phyloP scores from a whole-genome alignment of 2,329 filamentous ascomycete species.

The Fusarium sp. region DNA sequence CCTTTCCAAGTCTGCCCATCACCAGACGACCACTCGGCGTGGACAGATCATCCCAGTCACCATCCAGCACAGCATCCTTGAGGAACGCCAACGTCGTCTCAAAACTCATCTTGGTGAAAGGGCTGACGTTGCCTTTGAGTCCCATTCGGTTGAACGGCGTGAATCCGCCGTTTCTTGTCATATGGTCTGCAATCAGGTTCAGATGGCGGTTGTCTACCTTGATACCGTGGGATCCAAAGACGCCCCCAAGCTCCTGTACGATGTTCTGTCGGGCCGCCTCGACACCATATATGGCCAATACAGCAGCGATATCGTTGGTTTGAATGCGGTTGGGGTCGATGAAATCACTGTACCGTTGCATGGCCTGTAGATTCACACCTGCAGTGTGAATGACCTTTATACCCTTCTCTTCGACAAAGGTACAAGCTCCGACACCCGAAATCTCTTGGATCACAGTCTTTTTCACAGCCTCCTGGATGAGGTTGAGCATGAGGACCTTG shows the following conservation, averaged over 20 bases:
- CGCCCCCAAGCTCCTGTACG: slow-evolving; percentile 81
- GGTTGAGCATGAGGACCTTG: slow-evolving; percentile 91
- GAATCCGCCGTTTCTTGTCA: slow-evolving; percentile 94
- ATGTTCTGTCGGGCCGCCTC: slow-evolving; percentile 91
- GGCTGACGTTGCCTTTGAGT: slow-evolving; percentile 82
- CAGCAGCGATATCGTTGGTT: slow-evolving; percentile 91
- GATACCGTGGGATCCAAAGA: slow-evolving; percentile 93
- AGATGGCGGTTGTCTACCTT: slow-evolving; percentile 90
- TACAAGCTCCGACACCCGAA: slow-evolving; percentile 76
- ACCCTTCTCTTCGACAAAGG: slow-evolving; percentile 65
- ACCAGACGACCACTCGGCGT: slow-evolving; percentile 90
- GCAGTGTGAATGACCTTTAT: slow-evolving; percentile 75
- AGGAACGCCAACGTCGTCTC: slow-evolving; percentile 96
- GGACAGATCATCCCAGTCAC: slow-evolving; percentile 87
- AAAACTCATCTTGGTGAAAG: slow-evolving; percentile 99
- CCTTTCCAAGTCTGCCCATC: slow-evolving; percentile 80
- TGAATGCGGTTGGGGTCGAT: slow-evolving; percentile 87
- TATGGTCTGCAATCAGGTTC: slow-evolving; percentile 95
- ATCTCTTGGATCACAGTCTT: slow-evolving; percentile 89
- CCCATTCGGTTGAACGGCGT: slow-evolving; percentile 93
- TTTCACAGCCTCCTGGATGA: slow-evolving; percentile 83
- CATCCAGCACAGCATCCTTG: slow-evolving; percentile 88
- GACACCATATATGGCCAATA: slow-evolving; percentile 87
- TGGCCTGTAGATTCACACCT: slow-evolving; percentile 88
- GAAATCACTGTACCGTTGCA: slow-evolving; percentile 86